Conservation (phyloP, 345 rosid species). For the Populus deltoides region DNA sequence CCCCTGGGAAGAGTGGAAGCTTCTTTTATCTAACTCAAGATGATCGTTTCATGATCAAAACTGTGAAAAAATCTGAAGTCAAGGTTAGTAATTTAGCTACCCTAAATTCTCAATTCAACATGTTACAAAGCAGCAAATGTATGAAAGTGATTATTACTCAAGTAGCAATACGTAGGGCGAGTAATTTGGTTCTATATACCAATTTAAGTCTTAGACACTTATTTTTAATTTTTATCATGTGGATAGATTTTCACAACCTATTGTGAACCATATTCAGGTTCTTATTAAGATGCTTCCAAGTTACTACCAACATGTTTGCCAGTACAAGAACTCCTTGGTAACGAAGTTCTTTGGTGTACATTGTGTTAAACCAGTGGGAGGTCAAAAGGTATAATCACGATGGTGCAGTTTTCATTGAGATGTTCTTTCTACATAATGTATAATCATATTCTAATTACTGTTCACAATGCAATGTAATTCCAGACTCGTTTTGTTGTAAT, state of each 20-base stretch:
- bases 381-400: conserved; percentile 47
- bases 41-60: conserved; percentile 66
- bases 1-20: conserved; percentile 80
- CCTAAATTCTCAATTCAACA: background rate
- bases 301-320: conserved; percentile 62
- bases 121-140: background rate
- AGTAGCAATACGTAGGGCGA: background rate
- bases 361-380: conserved; percentile 61
- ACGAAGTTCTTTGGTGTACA: conserved; percentile 75
- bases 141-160: background rate
- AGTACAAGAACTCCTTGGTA: conserved; percentile 59
- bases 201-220: background rate
- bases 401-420: background rate
- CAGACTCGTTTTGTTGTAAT: conserved; percentile 67
- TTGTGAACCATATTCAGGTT: conserved; percentile 39
- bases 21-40: conserved; percentile 69
- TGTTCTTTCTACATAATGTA: background rate
- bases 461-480: conserved; percentile 6
- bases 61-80: conserved; percentile 71
- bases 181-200: background rate
- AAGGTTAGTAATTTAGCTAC: conserved; percentile 40
- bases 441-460: conserved; percentile 1
- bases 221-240: background rate
- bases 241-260: background rate
- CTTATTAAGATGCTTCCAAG: conserved; percentile 59